Base-by-base conservation (phyloP, 2,329 filamentous ascomycete genomes). In the Diaporthe capsici region DNA sequence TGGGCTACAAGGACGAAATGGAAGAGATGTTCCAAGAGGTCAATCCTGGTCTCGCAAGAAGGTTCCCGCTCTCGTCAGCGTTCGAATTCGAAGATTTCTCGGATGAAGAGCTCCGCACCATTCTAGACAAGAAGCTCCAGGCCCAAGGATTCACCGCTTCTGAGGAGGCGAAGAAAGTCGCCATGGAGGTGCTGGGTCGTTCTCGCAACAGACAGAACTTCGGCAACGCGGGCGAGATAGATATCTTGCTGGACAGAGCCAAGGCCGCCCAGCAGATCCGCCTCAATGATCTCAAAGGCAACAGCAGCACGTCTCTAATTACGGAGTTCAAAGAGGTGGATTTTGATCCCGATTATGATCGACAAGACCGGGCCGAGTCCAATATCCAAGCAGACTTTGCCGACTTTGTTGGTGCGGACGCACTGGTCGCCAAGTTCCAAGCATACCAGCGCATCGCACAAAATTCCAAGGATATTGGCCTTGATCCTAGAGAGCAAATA, bases 211-310 rank as follows among this genome's bases (percentile, higher is more conserved):
- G 9, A n/a, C 31, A 22, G 10, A 60, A 60, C 10, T 60, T 60
- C 7, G 57, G 57, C 2, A 60, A 60, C n/a, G 57, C 57, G 20
- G 57, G 31, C 22, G 57, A 60, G 20, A 31, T 60, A 15, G 57
- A 60, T n/a, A 60, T 60, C 20, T 10, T 60, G 20, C 31, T 60
- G 9, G 57, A 60, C 57, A n/a, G 57, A n/a, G 57, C 57, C 57
- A 60, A 60, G 31, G 31, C 10, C 13, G 9, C 57, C 17, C 57
- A 60, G 10, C 31, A 60, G 6, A 39, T 60, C 17, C 57, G 57
- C 31, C 31, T 60, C 20, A 12, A 37, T 3, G 57, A 8, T 2
- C 34, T 34, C 2, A 6, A 60, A 13, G 12, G 17, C 13, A 44
- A 9, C 10, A 39, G 1, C 57, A 37, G 31, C 57, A 15, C 31